These are phyloP conservation scores for Penicillium sp. DNA, from an alignment of 2,329 filamentous ascomycete genomes.

Conservation along the genomic window DNA sequence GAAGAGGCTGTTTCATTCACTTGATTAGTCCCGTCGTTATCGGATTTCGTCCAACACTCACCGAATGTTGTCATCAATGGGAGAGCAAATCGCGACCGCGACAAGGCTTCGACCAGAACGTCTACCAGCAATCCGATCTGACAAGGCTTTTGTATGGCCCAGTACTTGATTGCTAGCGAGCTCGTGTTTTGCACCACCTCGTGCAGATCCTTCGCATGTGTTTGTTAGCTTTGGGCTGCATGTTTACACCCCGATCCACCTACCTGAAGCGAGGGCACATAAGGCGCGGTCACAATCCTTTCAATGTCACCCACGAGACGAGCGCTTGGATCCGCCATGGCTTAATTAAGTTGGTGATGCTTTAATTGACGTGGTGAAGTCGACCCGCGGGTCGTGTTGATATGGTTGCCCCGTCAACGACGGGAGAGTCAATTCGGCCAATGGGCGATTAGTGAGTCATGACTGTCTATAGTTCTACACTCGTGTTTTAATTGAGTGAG, in stretches of 20 bases:
- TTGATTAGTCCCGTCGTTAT: background rate
- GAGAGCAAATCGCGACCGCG: slow-evolving; percentile 48
- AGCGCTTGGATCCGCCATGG: slow-evolving; percentile 24
- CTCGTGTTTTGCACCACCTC: slow-evolving; percentile 27
- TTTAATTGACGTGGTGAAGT: background rate
- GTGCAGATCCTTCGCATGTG: slow-evolving; percentile 29
- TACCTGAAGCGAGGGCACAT: slow-evolving; percentile 49
- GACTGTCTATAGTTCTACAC: too few species aligned
- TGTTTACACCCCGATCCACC: slow-evolving; percentile 9
- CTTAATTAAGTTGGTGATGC: background rate
- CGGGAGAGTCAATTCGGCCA: background rate
- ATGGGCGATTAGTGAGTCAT: background rate
- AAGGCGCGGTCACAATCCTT: slow-evolving; percentile 45
- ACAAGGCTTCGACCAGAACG: slow-evolving; percentile 45
- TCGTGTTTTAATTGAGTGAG: too few species aligned
- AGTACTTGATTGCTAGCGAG: slow-evolving; percentile 37
- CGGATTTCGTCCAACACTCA: slow-evolving; percentile 21
- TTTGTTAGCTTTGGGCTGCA: background rate
- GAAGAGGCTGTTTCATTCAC: slow-evolving; percentile 24
- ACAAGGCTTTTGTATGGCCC: slow-evolving; percentile 47
- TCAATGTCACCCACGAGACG: slow-evolving; percentile 41
- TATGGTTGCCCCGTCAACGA: slow-evolving; percentile 13
- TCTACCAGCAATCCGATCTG: slow-evolving; percentile 45
- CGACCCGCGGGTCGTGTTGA: slow-evolving; percentile 7
- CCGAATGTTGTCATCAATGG: slow-evolving; percentile 47